Evolutionary conservation across 2,329 filamentous ascomycete species (phyloP).

Genomic region (Albifimbria verrucaria): DNA sequence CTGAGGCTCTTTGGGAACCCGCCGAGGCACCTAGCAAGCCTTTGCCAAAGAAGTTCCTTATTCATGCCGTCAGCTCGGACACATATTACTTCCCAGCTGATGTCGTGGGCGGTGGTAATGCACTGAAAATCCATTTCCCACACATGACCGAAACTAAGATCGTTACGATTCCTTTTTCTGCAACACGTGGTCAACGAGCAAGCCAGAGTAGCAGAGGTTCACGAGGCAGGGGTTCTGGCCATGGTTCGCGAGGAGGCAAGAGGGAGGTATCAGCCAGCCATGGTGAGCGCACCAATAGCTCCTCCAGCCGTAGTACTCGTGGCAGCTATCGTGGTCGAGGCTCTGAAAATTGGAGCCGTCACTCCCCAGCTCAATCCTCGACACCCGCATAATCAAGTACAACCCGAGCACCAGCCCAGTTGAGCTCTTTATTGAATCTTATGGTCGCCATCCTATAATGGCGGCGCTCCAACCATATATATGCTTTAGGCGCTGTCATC

Average conservation of each 20-base stretch:
- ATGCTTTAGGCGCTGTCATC: not conserved
- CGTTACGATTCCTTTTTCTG: constrained; percentile 34
- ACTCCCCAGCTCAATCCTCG: constrained; percentile 20
- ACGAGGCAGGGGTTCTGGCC: constrained; percentile 22
- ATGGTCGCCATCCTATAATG: no score
- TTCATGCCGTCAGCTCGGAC: constrained; percentile 34
- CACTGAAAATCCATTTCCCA: constrained; percentile 38
- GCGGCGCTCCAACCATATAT: no score
- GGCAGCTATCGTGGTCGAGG: constrained; percentile 36
- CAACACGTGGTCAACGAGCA: constrained; percentile 27
- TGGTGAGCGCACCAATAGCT: constrained; percentile 17
- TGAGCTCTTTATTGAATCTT: no score
- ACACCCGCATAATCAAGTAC: constrained; percentile 19
- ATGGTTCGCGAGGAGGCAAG: constrained; percentile 27
- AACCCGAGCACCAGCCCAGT: no score
- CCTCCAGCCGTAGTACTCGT: constrained; percentile 30
- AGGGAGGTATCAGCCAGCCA: constrained; percentile 28
- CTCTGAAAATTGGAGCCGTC: constrained; percentile 39
- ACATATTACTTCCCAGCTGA: constrained; percentile 30
- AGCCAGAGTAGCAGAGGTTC: constrained; percentile 16
- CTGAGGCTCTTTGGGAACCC: constrained; percentile 61
- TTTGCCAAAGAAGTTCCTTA: constrained; percentile 47
- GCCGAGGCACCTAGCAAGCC: constrained; percentile 52
- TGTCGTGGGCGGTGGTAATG: constrained; percentile 28
- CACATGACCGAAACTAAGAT: constrained; percentile 36